Percentiles rank a stretch among this genome's conserved stretches.
These are phyloP conservation scores for Scalesia atractyloides DNA, from an alignment of 129 eudicot species.

Conservation along the genomic window DNA sequence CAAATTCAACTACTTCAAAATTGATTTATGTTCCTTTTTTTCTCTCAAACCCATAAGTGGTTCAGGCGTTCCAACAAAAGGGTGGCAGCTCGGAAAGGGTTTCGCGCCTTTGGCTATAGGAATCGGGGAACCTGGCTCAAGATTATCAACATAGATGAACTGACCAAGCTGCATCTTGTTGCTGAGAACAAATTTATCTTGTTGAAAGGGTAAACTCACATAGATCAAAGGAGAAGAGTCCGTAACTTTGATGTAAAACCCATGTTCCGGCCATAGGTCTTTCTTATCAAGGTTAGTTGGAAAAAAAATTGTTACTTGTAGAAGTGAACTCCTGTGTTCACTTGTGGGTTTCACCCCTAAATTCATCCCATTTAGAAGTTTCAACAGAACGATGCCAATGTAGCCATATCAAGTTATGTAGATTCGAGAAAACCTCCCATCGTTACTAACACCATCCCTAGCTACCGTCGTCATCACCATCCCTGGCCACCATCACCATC, in stretches of 20 bases:
- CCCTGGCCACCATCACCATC: no score
- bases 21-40: no score
- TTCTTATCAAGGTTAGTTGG: constrained; percentile 95
- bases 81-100: no score
- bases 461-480: no score
- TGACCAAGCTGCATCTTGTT: constrained; percentile 95
- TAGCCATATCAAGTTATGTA: constrained; percentile 60
- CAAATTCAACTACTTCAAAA: no score
- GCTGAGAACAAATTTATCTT: constrained; percentile 88
- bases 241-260: constrained; percentile 80
- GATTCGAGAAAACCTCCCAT: no score
- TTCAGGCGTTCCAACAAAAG: no score
- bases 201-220: constrained; percentile 77
- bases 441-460: no score
- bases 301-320: constrained; percentile 88
- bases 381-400: constrained; percentile 79
- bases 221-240: constrained; percentile 93
- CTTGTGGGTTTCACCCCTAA: constrained; percentile 72
- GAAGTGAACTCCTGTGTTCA: constrained; percentile 77
- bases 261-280: constrained; percentile 78
- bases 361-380: constrained; percentile 75
- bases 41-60: no score
- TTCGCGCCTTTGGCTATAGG: no score
- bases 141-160: constrained; percentile 78
- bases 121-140: constrained; percentile 94